A percentile compares a stretch with the other conserved stretches of the same genome.
Evolutionary conservation across 176 grass and related monocot genomes (phyloP).

Genomic region (Thalia dealbata): DNA sequence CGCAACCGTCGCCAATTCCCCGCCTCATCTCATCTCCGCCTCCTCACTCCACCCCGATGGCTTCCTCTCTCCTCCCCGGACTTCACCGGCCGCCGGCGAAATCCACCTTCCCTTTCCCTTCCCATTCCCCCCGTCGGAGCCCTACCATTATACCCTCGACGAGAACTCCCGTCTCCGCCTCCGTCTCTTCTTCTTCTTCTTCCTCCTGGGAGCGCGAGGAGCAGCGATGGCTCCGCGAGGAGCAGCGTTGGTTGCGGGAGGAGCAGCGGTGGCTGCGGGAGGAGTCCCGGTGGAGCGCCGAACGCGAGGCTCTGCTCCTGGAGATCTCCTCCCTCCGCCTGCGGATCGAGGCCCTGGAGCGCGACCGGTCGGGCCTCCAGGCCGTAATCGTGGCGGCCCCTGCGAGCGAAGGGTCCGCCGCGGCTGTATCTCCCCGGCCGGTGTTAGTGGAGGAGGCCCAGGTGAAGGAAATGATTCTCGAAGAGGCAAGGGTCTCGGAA

Average conservation of each 20-base stretch:
- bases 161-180: neutral
- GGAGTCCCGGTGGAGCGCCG: constrained; percentile 57
- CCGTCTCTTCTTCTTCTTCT: neutral
- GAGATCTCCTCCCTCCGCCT: constrained; percentile 54
- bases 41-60: constrained; percentile 13
- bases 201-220: constrained; percentile 70
- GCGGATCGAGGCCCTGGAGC: constrained; percentile 48
- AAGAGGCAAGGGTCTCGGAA: constrained; percentile 23
- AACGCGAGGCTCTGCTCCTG: constrained; percentile 52
- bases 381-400: neutral
- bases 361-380: constrained; percentile 9
- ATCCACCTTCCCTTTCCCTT: neutral
- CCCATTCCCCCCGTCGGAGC: neutral
- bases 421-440: constrained; percentile 8
- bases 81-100: constrained; percentile 16
- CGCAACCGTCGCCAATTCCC: neutral
- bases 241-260: constrained; percentile 67
- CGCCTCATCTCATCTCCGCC: constrained; percentile 3
- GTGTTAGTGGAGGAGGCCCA: constrained; percentile 35
- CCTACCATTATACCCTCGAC: neutral
- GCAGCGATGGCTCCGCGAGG: constrained; percentile 66
- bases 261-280: constrained; percentile 72
- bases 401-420: neutral
- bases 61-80: constrained; percentile 28
- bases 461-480: constrained; percentile 54